Conservation (phyloP, 306 rosid species). For the Oemleria cerasiformis region DNA sequence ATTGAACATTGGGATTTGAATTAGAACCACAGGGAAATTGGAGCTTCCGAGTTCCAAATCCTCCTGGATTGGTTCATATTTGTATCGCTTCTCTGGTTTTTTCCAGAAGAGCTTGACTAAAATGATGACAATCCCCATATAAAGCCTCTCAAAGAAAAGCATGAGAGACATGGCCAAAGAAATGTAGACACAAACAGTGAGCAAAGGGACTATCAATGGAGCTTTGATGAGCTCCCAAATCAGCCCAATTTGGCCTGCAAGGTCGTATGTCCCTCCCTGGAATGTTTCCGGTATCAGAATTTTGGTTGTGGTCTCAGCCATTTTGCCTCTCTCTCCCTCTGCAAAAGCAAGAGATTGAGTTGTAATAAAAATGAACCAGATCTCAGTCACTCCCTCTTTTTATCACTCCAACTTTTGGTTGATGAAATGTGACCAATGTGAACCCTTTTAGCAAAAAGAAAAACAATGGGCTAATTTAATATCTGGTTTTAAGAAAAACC, state of each 20-base stretch:
- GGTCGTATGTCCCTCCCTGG: conserved; percentile 48
- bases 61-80: conserved; percentile 57
- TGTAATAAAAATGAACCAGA: not conserved
- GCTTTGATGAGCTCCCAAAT: conserved; percentile 83
- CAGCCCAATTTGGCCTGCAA: conserved; percentile 54
- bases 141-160: conserved; percentile 85
- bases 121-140: conserved; percentile 90
- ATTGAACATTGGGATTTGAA: conserved; percentile 98
- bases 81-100: conserved; percentile 83
- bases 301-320: conserved; percentile 56
- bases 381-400: not conserved
- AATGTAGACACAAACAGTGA: conserved; percentile 54
- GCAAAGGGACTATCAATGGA: conserved; percentile 87
- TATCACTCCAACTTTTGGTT: conserved; percentile 1
- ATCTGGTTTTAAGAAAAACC: not conserved
- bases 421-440: conserved; percentile 9
- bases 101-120: conserved; percentile 88
- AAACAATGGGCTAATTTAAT: not conserved
- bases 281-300: conserved; percentile 59
- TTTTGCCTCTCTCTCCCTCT: conserved; percentile 23
- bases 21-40: conserved; percentile 78
- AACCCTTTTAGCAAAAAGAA: not conserved
- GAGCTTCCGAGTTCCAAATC: conserved; percentile 75
- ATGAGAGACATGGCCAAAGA: conserved; percentile 84
- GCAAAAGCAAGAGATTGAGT: not conserved